Evolutionary conservation across 2,329 filamentous ascomycete genomes (phyloP).

Genomic region (Pseudocercospora pini-densiflorae): DNA sequence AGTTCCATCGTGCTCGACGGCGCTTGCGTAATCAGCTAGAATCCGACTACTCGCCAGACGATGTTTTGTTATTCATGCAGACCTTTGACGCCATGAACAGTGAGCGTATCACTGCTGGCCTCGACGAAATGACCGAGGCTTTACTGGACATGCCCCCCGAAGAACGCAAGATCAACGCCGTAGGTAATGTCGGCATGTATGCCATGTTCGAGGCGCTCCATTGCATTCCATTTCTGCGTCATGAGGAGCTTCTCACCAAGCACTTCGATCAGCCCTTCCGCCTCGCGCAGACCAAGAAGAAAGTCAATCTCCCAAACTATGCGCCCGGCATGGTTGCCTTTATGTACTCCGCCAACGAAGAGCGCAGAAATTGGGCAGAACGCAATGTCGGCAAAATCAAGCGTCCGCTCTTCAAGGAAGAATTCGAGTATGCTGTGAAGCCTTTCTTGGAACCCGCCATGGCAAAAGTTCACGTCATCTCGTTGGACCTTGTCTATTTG

Average conservation of each 20-base stretch:
- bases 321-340: conserved; percentile 85
- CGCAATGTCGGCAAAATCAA: conserved; percentile 70
- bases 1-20: conserved; percentile 51
- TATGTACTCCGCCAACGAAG: conserved; percentile 73
- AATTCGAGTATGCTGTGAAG: conserved; percentile 87
- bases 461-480: conserved; percentile 61
- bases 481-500: conserved; percentile 59
- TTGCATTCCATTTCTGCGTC: conserved; percentile 74
- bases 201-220: conserved; percentile 88
- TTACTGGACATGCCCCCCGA: conserved; percentile 53
- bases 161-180: conserved; percentile 54
- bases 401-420: conserved; percentile 66
- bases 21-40: conserved; percentile 48
- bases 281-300: conserved; percentile 76
- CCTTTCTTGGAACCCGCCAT: conserved; percentile 73
- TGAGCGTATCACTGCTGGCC: conserved; percentile 48
- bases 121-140: conserved; percentile 47
- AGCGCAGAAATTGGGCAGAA: conserved; percentile 69
- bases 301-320: conserved; percentile 74
- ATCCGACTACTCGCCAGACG: conserved; percentile 50
- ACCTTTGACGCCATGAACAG: conserved; percentile 52
- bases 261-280: conserved; percentile 84
- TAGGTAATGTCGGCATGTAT: conserved; percentile 68
- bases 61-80: conserved; percentile 50
- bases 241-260: conserved; percentile 56